Percentiles rank a stretch among this genome's conserved stretches.
These are phyloP conservation scores for Phytophthora crassamura DNA, from an alignment of 352 stramenopile species.

Conservation along the genomic window DNA sequence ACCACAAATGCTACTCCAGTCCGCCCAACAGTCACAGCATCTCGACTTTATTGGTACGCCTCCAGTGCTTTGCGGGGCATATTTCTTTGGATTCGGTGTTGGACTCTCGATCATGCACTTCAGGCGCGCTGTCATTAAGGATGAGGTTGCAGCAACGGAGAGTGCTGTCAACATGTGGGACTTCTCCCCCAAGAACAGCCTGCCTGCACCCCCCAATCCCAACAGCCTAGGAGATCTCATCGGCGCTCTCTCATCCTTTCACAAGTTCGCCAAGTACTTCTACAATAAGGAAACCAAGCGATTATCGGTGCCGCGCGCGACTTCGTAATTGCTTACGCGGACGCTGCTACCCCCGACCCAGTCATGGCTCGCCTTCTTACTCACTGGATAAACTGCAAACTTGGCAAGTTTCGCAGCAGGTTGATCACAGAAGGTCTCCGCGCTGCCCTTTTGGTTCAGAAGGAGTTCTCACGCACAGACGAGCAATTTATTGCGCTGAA, in stretches of 20 bases:
- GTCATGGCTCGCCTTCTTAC: constrained; percentile 8
- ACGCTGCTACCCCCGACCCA: background rate
- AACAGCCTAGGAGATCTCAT: background rate
- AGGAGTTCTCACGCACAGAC: constrained; percentile 11
- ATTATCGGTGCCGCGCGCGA: constrained; percentile 2
- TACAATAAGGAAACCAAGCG: constrained; percentile 19
- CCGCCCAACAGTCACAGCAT: constrained; percentile 12
- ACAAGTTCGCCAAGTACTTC: constrained; percentile 23
- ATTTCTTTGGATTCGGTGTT: constrained; percentile 18
- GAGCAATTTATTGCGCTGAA: constrained; percentile 7
- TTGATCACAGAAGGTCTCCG: background rate
- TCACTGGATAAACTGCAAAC: constrained; percentile 13
- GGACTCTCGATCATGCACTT: constrained; percentile 25
- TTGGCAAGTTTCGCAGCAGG: constrained; percentile 10
- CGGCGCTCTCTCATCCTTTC: constrained; percentile 2
- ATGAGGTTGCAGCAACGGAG: constrained; percentile 9
- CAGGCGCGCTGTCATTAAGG: background rate
- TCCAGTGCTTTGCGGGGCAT: constrained; percentile 1
- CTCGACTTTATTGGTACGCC: constrained; percentile 16
- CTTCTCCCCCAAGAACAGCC: constrained; percentile 2
- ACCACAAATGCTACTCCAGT: constrained; percentile 15
- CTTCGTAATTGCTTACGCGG: constrained; percentile 10
- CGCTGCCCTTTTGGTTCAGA: background rate
- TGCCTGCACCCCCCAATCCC: background rate
- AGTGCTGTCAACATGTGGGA: constrained; percentile 14